These are phyloP conservation scores for Cytauxzoon felis DNA, from an alignment of 169 alveolate species.

Conservation along the genomic window DNA sequence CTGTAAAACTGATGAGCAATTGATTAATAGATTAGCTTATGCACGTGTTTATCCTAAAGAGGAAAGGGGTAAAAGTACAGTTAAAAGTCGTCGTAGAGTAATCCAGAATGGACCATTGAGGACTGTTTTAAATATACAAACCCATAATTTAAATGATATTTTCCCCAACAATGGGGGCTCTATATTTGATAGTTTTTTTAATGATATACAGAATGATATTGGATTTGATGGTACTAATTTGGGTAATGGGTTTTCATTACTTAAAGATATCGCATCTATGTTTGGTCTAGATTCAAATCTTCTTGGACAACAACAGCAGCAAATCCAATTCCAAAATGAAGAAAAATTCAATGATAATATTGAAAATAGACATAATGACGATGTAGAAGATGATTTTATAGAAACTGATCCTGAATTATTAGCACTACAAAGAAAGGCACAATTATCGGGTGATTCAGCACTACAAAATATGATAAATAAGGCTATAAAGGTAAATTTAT, in stretches of 20 bases:
- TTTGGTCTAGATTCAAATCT: constrained; percentile 25
- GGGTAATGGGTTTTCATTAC: constrained; percentile 30
- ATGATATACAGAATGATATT: not conserved
- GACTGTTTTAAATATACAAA: not conserved
- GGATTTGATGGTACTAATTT: not conserved
- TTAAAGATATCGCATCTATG: constrained; percentile 52
- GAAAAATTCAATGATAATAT: not conserved
- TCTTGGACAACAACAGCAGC: not conserved
- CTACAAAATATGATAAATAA: constrained; percentile 23
- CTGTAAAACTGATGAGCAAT: constrained; percentile 36
- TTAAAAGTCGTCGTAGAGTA: not conserved
- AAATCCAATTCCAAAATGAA: not conserved
- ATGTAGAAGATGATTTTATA: not conserved
- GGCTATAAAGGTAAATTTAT: constrained; percentile 21
- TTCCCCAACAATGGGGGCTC: not conserved
- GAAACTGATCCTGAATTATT: constrained; percentile 31
- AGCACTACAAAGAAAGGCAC: constrained; percentile 11
- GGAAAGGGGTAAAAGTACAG: not conserved
- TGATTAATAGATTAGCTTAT: constrained; percentile 44
- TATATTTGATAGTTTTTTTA: not conserved
- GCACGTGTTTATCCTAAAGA: constrained; percentile 34
- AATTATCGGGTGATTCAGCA: constrained; percentile 7
- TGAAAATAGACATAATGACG: not conserved
- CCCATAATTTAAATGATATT: not conserved
- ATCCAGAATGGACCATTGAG: constrained; percentile 1